These are phyloP conservation scores for Acacia melanoxylon DNA, from an alignment of 306 rosid species.

Conservation along the genomic window DNA sequence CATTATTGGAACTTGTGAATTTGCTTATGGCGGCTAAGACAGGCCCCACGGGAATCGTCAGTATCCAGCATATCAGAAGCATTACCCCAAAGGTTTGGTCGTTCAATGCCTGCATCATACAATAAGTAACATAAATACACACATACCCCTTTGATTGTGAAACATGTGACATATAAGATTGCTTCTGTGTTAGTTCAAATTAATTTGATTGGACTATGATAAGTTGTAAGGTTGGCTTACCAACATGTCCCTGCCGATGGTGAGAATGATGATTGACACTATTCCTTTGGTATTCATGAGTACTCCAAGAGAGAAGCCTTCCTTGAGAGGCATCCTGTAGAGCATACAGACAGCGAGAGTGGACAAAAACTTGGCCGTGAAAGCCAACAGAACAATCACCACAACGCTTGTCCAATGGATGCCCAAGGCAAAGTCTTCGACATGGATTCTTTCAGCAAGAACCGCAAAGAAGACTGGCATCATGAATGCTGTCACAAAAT, in stretches of 20 bases:
- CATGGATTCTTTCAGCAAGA: slow-evolving; percentile 28
- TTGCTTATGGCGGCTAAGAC: neutral
- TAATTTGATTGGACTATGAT: neutral
- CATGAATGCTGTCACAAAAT: slow-evolving; percentile 36
- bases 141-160: neutral
- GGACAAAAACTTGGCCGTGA: slow-evolving; percentile 27
- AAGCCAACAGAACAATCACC: slow-evolving; percentile 32
- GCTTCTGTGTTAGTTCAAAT: neutral
- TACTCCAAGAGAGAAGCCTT: slow-evolving; percentile 39
- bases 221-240: slow-evolving; percentile 33
- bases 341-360: neutral
- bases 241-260: slow-evolving; percentile 34
- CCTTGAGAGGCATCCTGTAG: slow-evolving; percentile 30
- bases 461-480: slow-evolving; percentile 39
- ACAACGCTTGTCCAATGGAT: slow-evolving; percentile 1
- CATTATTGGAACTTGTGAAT: neutral
- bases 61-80: slow-evolving; percentile 39
- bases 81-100: slow-evolving; percentile 34
- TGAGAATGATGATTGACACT: slow-evolving; percentile 31
- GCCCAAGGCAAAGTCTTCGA: neutral
- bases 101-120: slow-evolving; percentile 29
- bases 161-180: neutral
- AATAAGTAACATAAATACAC: neutral
- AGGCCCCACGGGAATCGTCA: slow-evolving; percentile 37
- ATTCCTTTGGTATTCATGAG: slow-evolving; percentile 50